Evolutionary conservation across 2,329 filamentous ascomycete genomes (phyloP).

Genomic region (Golovinomyces cichoracearum): DNA sequence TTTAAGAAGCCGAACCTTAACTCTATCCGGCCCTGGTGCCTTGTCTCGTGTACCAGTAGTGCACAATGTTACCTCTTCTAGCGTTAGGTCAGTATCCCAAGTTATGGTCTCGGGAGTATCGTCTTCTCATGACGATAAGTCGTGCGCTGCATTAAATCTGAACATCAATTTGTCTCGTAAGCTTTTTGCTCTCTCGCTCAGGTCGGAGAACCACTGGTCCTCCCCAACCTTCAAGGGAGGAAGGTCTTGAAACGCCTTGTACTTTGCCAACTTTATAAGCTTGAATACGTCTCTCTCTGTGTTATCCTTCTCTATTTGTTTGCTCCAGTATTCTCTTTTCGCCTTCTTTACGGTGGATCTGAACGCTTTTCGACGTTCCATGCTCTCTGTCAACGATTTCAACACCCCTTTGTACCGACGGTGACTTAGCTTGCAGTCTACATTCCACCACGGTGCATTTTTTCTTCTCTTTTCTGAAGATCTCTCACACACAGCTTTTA

Average conservation of each 20-base stretch:
- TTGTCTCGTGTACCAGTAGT: not conserved
- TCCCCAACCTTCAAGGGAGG: not conserved
- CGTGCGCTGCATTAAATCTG: not conserved
- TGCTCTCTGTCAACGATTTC: not conserved
- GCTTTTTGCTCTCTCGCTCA: not conserved
- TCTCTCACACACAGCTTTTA: too few species aligned
- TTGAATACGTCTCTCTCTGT: not conserved
- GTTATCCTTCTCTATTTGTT: not conserved
- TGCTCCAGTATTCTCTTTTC: not conserved
- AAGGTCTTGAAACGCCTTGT: not conserved
- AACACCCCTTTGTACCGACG: not conserved
- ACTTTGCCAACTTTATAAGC: not conserved
- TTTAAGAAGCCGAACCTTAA: not conserved
- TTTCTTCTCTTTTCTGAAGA: not conserved
- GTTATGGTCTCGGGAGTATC: not conserved
- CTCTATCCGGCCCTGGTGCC: not conserved
- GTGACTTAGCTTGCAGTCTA: not conserved
- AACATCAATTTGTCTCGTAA: not conserved
- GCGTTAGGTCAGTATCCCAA: not conserved
- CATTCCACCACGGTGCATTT: not conserved
- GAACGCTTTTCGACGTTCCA: not conserved
- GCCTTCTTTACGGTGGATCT: not conserved
- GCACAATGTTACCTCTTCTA: not conserved
- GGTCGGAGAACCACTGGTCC: not conserved
- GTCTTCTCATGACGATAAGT: not conserved